A percentile compares a stretch with the other conserved stretches of the same genome.
Evolutionary conservation across 1,284 basidiomycete genomes (phyloP).

Genomic region (Chiua sp.): DNA sequence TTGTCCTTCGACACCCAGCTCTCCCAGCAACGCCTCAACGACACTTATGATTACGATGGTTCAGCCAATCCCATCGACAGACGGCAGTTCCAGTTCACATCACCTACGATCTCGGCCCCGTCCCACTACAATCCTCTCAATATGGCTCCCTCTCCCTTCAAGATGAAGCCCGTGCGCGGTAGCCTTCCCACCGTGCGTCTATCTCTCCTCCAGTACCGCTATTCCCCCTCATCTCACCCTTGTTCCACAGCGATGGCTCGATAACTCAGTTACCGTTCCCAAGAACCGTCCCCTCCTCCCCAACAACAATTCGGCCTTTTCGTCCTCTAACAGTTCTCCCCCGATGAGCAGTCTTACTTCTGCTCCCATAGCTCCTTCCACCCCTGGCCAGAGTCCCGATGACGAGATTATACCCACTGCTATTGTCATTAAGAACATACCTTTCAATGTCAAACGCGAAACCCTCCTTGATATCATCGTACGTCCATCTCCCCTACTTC

Average conservation of each 20-base stretch:
- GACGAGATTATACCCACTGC: constrained; percentile 99
- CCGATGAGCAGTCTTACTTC: constrained; percentile 63
- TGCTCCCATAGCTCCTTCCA: constrained; percentile 52
- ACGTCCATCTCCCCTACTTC: constrained; percentile 39
- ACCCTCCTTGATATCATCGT: constrained; percentile 97
- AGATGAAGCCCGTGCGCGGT: constrained; percentile 69
- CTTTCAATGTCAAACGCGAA: constrained; percentile 97
- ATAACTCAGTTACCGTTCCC: constrained; percentile 52
- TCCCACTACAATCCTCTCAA: constrained; percentile 66
- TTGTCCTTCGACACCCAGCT: constrained; percentile 68
- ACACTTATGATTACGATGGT: constrained; percentile 82
- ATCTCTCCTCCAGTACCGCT: constrained; percentile 27
- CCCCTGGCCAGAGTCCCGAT: constrained; percentile 59
- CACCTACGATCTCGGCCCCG: constrained; percentile 67
- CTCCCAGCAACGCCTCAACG: constrained; percentile 78
- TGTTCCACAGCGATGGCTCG: constrained; percentile 75
- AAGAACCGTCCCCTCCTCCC: constrained; percentile 84
- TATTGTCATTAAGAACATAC: constrained; percentile 99
- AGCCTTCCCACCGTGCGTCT: constrained; percentile 72
- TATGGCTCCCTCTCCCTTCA: constrained; percentile 70
- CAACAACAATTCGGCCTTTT: constrained; percentile 84
- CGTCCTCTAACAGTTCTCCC: constrained; percentile 81
- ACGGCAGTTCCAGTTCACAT: constrained; percentile 71
- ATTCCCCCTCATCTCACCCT: constrained; percentile 12
- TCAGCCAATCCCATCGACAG: constrained; percentile 53